Evolutionary conservation across 202 grass and related monocot genomes (phyloP).

Genomic region (Zizania palustris): DNA sequence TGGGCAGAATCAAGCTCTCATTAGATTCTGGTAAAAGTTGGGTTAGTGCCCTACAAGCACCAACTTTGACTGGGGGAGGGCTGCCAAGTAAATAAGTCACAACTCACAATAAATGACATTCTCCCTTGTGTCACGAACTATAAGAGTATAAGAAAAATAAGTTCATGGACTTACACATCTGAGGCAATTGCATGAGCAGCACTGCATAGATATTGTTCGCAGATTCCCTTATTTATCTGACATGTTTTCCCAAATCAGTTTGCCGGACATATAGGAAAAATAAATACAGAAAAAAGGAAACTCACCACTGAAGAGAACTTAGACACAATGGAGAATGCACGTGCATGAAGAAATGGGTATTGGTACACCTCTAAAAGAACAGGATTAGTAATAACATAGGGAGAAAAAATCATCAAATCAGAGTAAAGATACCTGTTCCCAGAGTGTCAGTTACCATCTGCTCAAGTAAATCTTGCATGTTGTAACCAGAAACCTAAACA

Average conservation of each 20-base stretch:
- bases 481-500: conserved; percentile 74
- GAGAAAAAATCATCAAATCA: conserved; percentile 4
- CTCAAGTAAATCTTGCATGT: conserved; percentile 76
- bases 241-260: conserved; percentile 40
- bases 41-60: conserved; percentile 76
- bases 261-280: conserved; percentile 22
- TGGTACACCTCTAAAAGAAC: conserved; percentile 66
- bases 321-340: conserved; percentile 67
- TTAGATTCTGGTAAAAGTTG: conserved; percentile 72
- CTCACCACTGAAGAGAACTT: conserved; percentile 85
- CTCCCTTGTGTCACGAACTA: conserved; percentile 30
- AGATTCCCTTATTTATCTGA: conserved; percentile 77
- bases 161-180: conserved; percentile 73
- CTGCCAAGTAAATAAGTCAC: conserved; percentile 51
- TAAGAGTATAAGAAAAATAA: conserved; percentile 23
- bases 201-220: conserved; percentile 72
- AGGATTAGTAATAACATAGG: conserved; percentile 41
- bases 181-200: conserved; percentile 72
- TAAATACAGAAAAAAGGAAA: conserved; percentile 15
- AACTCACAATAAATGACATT: conserved; percentile 10
- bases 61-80: conserved; percentile 89
- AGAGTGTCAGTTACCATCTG: conserved; percentile 73
- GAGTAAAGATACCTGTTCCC: conserved; percentile 60
- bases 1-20: conserved; percentile 51
- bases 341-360: conserved; percentile 90